Conservation (phyloP, 257 asterid genomes). For the Jaltomata sinuosa region DNA sequence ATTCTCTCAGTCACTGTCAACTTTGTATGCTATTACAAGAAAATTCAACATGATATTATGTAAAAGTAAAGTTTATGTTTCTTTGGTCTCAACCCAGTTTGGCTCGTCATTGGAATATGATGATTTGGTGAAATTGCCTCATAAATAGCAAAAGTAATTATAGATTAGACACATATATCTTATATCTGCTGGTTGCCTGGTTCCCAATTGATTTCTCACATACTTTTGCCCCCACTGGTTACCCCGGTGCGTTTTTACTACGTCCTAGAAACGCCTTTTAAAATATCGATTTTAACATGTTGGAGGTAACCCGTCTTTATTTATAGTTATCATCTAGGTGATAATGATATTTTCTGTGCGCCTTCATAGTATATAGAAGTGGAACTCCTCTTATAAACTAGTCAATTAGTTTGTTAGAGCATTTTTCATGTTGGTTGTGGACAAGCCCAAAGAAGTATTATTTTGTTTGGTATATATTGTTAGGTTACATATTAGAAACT, state of each 20-base stretch:
- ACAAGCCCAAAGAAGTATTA: not conserved
- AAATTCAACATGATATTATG: not conserved
- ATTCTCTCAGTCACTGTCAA: not conserved
- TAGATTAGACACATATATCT: not conserved
- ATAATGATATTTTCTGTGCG: no score
- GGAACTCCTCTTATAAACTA: not conserved
- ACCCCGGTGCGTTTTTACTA: no score
- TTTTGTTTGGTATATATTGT: no score
- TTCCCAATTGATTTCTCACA: not conserved
- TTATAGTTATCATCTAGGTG: not conserved
- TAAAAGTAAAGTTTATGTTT: not conserved
- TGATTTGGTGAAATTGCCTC: not conserved
- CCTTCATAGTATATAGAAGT: not conserved
- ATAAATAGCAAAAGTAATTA: not conserved
- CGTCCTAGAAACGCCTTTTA: no score
- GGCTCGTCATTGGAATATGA: not conserved
- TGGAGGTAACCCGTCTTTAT: not conserved
- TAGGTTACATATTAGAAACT: no score
- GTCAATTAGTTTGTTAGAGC: not conserved
- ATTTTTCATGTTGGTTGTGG: not conserved
- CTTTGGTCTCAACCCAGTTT: not conserved
- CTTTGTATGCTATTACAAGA: not conserved
- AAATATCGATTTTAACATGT: no score
- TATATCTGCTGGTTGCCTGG: not conserved
- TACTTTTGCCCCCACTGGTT: no score